Evolutionary conservation across 257 asterid species (phyloP).

Genomic region (Craterostigma plantagineum): DNA sequence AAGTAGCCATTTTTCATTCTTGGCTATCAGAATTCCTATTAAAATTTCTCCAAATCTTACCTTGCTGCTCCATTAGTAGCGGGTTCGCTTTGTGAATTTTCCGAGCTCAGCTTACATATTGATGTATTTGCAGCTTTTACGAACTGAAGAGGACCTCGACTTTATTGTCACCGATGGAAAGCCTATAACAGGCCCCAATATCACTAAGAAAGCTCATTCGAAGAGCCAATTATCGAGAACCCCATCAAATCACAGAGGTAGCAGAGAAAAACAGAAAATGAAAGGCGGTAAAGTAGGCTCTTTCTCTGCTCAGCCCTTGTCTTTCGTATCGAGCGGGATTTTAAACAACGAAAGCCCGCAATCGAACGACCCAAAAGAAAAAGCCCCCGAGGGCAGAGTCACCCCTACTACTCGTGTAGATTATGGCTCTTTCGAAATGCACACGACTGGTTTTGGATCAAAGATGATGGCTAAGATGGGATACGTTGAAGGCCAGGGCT

Average conservation of each 20-base stretch:
- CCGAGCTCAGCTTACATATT: too few species aligned
- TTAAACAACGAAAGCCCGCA: conserved; percentile 11
- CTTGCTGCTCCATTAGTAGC: too few species aligned
- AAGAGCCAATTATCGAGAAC: conserved; percentile 8
- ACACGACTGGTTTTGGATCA: conserved; percentile 94
- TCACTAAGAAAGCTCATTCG: too few species aligned
- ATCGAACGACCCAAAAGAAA: too few species aligned
- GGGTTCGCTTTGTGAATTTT: background rate
- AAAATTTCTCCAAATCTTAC: background rate
- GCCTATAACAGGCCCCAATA: conserved; percentile 1
- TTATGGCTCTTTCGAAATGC: conserved; percentile 72
- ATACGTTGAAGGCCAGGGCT: conserved; percentile 60
- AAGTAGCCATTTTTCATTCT: too few species aligned
- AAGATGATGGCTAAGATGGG: conserved; percentile 99
- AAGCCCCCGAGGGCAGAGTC: conserved; percentile 14
- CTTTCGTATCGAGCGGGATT: conserved; percentile 78
- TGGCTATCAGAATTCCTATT: too few species aligned
- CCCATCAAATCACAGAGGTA: conserved; percentile 9
- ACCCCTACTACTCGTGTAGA: conserved; percentile 18
- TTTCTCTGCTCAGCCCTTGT: conserved; percentile 58
- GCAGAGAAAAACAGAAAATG: conserved; percentile 25
- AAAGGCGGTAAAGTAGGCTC: conserved; percentile 36
- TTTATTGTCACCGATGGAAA: conserved; percentile 14
- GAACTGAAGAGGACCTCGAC: conserved; percentile 16
- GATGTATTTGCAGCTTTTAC: conserved; percentile 46